Percentiles rank a stretch among this genome's conserved stretches.
These are phyloP conservation scores for Phytophthora ohioensis DNA, from an alignment of 352 stramenopile species.

Conservation along the genomic window DNA sequence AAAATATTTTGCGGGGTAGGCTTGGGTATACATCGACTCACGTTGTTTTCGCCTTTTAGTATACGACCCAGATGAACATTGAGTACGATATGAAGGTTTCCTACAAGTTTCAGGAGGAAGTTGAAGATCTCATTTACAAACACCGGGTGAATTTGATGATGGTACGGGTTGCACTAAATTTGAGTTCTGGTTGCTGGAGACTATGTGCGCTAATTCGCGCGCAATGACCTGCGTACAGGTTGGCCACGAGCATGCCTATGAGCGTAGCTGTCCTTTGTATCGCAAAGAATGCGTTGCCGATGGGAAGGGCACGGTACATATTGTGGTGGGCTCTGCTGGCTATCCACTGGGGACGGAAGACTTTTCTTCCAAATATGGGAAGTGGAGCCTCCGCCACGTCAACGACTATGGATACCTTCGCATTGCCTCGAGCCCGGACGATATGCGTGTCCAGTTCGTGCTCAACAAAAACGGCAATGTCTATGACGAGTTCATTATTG, in stretches of 20 bases:
- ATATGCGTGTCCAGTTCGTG: conserved; percentile 72
- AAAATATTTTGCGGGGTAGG: conserved; percentile 1
- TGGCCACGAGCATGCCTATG: conserved; percentile 93
- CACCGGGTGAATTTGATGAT: conserved; percentile 92
- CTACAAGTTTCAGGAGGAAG: conserved; percentile 81
- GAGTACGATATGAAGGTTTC: conserved; percentile 73
- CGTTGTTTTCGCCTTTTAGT: conserved; percentile 32
- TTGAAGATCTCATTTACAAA: conserved; percentile 89
- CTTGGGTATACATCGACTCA: conserved; percentile 5
- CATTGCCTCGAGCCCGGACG: conserved; percentile 43
- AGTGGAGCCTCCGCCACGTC: conserved; percentile 72
- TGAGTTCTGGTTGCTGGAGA: neutral
- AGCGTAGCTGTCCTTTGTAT: conserved; percentile 86
- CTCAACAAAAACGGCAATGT: conserved; percentile 75
- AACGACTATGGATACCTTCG: conserved; percentile 80
- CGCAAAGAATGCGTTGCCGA: conserved; percentile 65
- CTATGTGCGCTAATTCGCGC: conserved; percentile 11
- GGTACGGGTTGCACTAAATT: conserved; percentile 34
- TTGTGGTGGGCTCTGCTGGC: conserved; percentile 82
- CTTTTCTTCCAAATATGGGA: conserved; percentile 69
- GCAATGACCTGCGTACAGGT: conserved; percentile 38
- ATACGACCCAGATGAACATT: conserved; percentile 63
- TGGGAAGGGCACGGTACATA: conserved; percentile 71
- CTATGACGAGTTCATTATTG: conserved; percentile 62
- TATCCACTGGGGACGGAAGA: conserved; percentile 55